Conservation (phyloP, 2,329 filamentous ascomycete species). For the Cytospora schulzeri region DNA sequence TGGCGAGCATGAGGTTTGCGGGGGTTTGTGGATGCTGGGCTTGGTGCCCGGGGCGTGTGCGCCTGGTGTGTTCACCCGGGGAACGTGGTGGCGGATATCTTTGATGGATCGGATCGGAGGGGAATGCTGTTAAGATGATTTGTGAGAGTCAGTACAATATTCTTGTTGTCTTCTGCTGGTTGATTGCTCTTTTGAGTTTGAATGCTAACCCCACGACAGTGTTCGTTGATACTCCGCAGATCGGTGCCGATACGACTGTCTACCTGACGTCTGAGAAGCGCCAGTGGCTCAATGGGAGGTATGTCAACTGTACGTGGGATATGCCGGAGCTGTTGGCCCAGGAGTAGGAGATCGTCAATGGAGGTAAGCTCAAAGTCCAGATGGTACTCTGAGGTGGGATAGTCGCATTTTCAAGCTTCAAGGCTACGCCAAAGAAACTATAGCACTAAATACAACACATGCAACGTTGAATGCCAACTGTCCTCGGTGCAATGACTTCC, state of each 20-base stretch:
- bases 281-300: slow-evolving; percentile 17
- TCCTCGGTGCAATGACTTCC: no score
- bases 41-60: slow-evolving; percentile 43
- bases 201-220: slow-evolving; percentile 11
- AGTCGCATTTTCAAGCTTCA: neutral
- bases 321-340: slow-evolving; percentile 6
- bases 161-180: no score
- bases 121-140: neutral
- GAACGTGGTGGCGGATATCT: slow-evolving; percentile 42
- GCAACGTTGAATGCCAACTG: neutral
- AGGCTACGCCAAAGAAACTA: no score
- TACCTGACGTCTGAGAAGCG: slow-evolving; percentile 16
- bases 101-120: slow-evolving; percentile 15
- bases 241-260: slow-evolving; percentile 17
- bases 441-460: neutral
- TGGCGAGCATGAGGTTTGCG: slow-evolving; percentile 47
- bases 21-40: slow-evolving; percentile 49
- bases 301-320: slow-evolving; percentile 18
- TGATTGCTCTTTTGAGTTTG: no score
- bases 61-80: slow-evolving; percentile 47
- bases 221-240: slow-evolving; percentile 8
- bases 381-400: neutral
- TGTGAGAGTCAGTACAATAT: slow-evolving; percentile 1
- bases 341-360: slow-evolving; percentile 5
- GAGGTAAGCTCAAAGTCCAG: slow-evolving; percentile 13